Evolutionary conservation across 2,329 filamentous ascomycete species (phyloP), one percentile per base, ranked within the genome.

Genomic region (Colletotrichum shisoi): DNA sequence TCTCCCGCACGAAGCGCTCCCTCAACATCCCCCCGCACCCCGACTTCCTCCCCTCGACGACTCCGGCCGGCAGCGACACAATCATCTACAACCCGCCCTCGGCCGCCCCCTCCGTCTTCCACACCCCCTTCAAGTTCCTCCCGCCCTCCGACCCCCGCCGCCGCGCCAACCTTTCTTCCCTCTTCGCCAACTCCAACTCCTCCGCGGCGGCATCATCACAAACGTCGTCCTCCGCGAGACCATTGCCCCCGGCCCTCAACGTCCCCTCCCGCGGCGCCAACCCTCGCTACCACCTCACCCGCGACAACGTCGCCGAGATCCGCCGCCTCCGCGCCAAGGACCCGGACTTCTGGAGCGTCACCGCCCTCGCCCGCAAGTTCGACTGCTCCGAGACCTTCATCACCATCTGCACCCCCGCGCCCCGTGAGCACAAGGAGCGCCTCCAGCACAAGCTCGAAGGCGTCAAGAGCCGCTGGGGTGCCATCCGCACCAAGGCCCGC

Each of bases 71-170:
- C 70, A 73, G 77, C 71, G 75, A 81, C 72, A 76, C 79, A 66
- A 80, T 83, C 72, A 77, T 83, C 71, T 82, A 82, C 78, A 84
- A 83, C 76, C 82, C 81, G 48, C 82, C 82, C 48, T 77, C 81
- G 39, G 78, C 81, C 51, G 78, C 78, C 40, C 76, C 81, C 13
- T 78, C 85, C n/a, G 86, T 88, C 64, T 82, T 82, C 72, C 84
- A 89, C 78, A 90, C 87, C n/a, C 87, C 87, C 63, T 84, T 88
- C 78, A 85, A 87, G 74, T 90, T 90, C 78, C 83, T 90, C 37
- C 87, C 87, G 61, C 82, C 80, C 57, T 76, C 74, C 70, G 86
- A 88, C 73, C 84, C 85, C 17, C 83, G 85, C 53, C 83, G 85
- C 34, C 77, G 79, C 59, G 80, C 81, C 53, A 81, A 84, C 75